phyloP scores from a whole-genome alignment of 2,329 filamentous ascomycete genomes.

The Claviceps sp. region DNA sequence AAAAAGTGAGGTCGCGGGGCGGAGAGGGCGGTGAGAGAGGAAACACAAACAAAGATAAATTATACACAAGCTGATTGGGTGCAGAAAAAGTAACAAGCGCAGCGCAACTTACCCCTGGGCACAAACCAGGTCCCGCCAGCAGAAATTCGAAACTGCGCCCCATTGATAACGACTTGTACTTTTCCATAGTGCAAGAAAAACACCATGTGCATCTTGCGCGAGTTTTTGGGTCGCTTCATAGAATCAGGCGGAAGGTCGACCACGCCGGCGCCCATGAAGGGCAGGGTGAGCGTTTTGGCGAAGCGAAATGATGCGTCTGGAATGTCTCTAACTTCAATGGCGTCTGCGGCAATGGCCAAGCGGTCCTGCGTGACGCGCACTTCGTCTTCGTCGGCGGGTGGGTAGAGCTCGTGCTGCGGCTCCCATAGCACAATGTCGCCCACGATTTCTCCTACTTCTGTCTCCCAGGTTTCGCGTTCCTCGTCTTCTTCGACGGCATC shows the following conservation, averaged over 20 bases:
- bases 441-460: conserved; percentile 46
- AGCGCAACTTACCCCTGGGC: conserved; percentile 60
- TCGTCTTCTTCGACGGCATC: conserved; percentile 34
- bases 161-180: conserved; percentile 65
- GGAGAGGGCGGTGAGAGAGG: not conserved
- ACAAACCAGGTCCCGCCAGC: conserved; percentile 91
- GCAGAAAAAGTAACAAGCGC: no score
- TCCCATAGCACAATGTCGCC: conserved; percentile 55
- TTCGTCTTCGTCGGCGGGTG: conserved; percentile 40
- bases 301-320: conserved; percentile 66
- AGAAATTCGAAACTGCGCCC: conserved; percentile 66
- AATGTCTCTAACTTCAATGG: conserved; percentile 45
- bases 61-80: no score
- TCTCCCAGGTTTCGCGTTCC: conserved; percentile 57
- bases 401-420: conserved; percentile 38
- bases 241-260: conserved; percentile 76
- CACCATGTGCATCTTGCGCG: conserved; percentile 89
- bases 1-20: not conserved
- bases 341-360: conserved; percentile 40
- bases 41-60: no score
- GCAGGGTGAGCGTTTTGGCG: conserved; percentile 70
- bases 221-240: conserved; percentile 82
- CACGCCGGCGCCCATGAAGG: conserved; percentile 81
- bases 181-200: conserved; percentile 83
- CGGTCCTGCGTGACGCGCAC: conserved; percentile 40